These are phyloP conservation scores for Thalassiosira mediterranea DNA, from an alignment of 352 stramenopile genomes.

Conservation along the genomic window DNA sequence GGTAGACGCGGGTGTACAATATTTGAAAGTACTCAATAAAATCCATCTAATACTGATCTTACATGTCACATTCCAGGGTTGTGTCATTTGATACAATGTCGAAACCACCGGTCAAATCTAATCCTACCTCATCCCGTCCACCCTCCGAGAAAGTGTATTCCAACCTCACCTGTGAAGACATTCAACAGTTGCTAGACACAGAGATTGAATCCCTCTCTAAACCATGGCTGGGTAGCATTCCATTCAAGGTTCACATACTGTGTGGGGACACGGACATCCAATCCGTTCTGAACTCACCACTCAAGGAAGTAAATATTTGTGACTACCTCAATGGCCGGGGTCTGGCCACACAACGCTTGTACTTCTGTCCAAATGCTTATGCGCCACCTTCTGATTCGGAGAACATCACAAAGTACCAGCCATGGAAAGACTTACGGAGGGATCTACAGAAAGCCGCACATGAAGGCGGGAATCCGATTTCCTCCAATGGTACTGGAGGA, in stretches of 20 bases:
- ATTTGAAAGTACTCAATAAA: no score
- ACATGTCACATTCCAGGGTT: no score
- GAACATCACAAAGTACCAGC: not conserved
- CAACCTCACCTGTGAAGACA: no score
- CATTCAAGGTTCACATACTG: not conserved
- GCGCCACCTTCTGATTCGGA: not conserved
- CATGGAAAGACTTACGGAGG: not conserved
- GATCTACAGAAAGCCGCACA: slow-evolving; percentile 4
- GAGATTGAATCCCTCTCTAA: no score
- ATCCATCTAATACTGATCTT: no score
- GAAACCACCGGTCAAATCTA: no score
- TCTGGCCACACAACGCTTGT: not conserved
- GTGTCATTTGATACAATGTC: no score
- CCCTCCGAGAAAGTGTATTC: no score
- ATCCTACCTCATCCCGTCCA: no score
- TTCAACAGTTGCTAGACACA: no score
- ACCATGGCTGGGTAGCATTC: not conserved
- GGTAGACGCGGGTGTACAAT: no score
- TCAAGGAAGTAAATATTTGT: slow-evolving; percentile 10
- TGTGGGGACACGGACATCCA: not conserved
- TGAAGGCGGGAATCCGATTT: not conserved
- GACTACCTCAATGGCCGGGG: not conserved
- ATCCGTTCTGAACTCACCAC: not conserved
- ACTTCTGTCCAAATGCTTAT: slow-evolving; percentile 7
- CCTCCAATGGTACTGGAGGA: not conserved